phyloP scores from a whole-genome alignment of 1,284 basidiomycete species.

The Ganoderma multipileum region DNA sequence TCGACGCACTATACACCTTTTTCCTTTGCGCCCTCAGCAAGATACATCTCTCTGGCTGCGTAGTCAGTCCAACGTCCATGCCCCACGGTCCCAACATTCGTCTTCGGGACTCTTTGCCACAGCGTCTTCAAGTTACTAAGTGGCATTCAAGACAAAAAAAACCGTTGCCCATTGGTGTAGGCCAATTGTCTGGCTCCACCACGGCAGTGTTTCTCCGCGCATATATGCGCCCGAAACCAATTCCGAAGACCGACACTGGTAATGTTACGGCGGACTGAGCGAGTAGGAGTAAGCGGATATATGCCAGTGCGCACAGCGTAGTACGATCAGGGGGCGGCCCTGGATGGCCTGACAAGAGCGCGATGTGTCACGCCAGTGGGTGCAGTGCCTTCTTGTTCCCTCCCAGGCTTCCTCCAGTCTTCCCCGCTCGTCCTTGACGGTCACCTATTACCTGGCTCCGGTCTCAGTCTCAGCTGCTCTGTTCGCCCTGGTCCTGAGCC shows the following conservation, averaged over 20 bases:
- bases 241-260: neutral
- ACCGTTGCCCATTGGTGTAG: neutral
- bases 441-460: neutral
- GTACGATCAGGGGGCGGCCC: slow-evolving; percentile 2
- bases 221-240: neutral
- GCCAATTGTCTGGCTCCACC: neutral
- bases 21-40: too few species aligned
- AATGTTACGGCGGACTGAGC: neutral
- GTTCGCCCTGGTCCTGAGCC: neutral
- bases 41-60: too few species aligned
- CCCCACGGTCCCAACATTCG: too few species aligned
- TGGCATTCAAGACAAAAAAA: neutral
- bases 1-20: too few species aligned
- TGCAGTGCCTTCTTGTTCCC: neutral
- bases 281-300: neutral
- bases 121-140: too few species aligned
- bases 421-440: neutral
- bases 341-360: slow-evolving; percentile 2
- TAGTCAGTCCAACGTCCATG: too few species aligned
- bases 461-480: neutral
- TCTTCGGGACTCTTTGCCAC: too few species aligned
- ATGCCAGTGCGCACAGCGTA: neutral
- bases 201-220: neutral
- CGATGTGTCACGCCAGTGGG: slow-evolving; percentile 1
- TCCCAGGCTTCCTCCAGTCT: neutral